phyloP scores from a whole-genome alignment of 495 filamentous ascomycete genomes.

The Cercophora sp. region DNA sequence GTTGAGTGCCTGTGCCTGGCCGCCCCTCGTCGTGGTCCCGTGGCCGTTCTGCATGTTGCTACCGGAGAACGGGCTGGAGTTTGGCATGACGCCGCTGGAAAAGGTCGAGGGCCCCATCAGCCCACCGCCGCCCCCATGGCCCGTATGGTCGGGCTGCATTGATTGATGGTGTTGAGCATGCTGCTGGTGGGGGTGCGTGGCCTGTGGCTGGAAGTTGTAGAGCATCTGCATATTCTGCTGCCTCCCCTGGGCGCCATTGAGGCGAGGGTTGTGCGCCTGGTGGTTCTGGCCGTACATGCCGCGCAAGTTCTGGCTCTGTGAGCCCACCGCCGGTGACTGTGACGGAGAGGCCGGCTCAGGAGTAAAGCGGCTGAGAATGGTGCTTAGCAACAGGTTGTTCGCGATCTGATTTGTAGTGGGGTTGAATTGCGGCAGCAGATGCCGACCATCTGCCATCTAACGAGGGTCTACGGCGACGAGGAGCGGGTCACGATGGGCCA shows the following conservation, averaged over 20 bases:
- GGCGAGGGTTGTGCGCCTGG: conserved; percentile 71
- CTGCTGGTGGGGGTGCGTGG: conserved; percentile 64
- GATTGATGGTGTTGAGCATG: conserved; percentile 70
- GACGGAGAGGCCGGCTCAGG: conserved; percentile 42
- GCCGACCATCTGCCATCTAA: conserved; percentile 86
- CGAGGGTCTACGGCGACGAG: conserved; percentile 8
- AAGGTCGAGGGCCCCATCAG: conserved; percentile 70
- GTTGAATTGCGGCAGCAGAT: conserved; percentile 63
- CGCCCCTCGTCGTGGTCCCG: conserved; percentile 39
- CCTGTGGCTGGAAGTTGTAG: conserved; percentile 69
- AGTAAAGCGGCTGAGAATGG: conserved; percentile 29
- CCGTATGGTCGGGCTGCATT: conserved; percentile 67
- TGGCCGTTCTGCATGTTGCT: conserved; percentile 74
- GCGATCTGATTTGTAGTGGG: conserved; percentile 34
- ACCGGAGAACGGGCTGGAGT: conserved; percentile 70
- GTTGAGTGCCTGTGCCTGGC: conserved; percentile 48
- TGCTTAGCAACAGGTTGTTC: conserved; percentile 27
- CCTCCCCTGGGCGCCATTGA: conserved; percentile 51
- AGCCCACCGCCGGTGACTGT: conserved; percentile 70
- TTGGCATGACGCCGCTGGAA: conserved; percentile 69
- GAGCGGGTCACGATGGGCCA: conserved; percentile 8
- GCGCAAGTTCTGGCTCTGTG: conserved; percentile 62
- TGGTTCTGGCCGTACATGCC: conserved; percentile 80
- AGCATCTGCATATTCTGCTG: conserved; percentile 51
- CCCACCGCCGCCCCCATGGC: conserved; percentile 51